Evolutionary conservation across 75 land plant species (phyloP), one percentile per base, ranked within the genome.

Genomic region (Adiantum capillusveneris): DNA sequence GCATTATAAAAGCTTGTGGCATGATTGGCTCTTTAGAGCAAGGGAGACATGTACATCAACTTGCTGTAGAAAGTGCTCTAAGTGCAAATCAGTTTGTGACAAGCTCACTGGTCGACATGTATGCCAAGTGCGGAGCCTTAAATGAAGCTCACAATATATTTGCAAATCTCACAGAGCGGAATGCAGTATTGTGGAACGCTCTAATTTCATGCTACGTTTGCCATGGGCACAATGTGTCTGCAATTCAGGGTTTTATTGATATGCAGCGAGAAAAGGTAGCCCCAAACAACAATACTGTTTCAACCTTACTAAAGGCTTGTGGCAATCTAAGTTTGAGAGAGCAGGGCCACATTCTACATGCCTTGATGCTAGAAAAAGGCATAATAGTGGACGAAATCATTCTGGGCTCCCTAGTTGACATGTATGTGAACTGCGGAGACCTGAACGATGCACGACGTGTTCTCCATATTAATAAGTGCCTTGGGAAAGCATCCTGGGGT

Each of bases 1-100:
- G 78, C 57, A 72, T 84, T 22, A 66, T 79, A 9, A 81, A 81
- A 67, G 84, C 87, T 13, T 87, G 92, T 59, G 77, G 82, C 6
- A 74, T 57, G 45, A 53, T 77, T 25, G 22, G 56, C 37, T 73
- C 70, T 26, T 45, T 79, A 30, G 62, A 44, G 36, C 80, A 74
- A 45, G 92, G 87, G 14, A n/a, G 6, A 65, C 75, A 75, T 31
- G 61, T 76, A 52, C 92, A 87, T 57, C 71, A 73, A 25, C 60
- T 44, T 31, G 70, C 73, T 36, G 60, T 29, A 5, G 13, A 54
- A 0, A 18, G 59, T 37, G 84, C 76, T 0, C 70, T 81, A 25
- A 68, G 41, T 13, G 56, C 49, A 53, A 73, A 76, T 64, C 68
- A 31, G 25, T 52, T 66, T 11, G 37, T 81, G 2, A 43, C 56